Conservation (phyloP, 2,329 filamentous ascomycete species). For the Fusarium sp. region DNA sequence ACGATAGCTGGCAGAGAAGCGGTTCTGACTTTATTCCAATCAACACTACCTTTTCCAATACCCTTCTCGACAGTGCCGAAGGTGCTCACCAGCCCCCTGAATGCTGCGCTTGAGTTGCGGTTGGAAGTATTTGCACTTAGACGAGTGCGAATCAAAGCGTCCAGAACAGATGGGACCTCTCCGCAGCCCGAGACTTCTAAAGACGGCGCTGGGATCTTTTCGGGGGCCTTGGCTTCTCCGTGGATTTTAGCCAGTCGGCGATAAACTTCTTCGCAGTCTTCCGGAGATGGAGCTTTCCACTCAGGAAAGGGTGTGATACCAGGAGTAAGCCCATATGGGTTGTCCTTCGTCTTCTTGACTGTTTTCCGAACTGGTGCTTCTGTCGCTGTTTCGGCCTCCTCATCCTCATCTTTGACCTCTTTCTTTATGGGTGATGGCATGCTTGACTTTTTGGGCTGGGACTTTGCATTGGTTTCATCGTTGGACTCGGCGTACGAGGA, state of each 20-base stretch:
- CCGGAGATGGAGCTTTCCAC: constrained; percentile 36
- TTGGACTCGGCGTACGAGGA: constrained; percentile 39
- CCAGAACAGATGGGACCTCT: constrained; percentile 43
- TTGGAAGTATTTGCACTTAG: constrained; percentile 44
- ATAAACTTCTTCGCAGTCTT: constrained; percentile 41
- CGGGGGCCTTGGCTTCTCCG: constrained; percentile 38
- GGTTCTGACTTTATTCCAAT: constrained; percentile 43
- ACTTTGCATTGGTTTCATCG: constrained; percentile 13
- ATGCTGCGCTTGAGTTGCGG: constrained; percentile 43
- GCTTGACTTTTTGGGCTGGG: neutral
- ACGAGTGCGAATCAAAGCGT: constrained; percentile 43
- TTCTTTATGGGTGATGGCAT: constrained; percentile 15
- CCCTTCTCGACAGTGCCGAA: constrained; percentile 41
- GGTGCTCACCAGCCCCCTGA: constrained; percentile 40
- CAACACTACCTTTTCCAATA: constrained; percentile 43
- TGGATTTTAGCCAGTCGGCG: constrained; percentile 37
- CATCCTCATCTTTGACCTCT: constrained; percentile 23
- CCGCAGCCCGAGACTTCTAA: constrained; percentile 44
- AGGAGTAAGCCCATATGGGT: constrained; percentile 44
- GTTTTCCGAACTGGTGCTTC: constrained; percentile 28
- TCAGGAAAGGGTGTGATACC: constrained; percentile 44
- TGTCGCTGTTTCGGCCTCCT: neutral
- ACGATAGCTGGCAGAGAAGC: constrained; percentile 61
- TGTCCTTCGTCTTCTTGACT: constrained; percentile 41
- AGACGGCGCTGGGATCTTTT: constrained; percentile 44